Base-by-base conservation (phyloP, 306 rosid species). In the Castanea crenata region DNA sequence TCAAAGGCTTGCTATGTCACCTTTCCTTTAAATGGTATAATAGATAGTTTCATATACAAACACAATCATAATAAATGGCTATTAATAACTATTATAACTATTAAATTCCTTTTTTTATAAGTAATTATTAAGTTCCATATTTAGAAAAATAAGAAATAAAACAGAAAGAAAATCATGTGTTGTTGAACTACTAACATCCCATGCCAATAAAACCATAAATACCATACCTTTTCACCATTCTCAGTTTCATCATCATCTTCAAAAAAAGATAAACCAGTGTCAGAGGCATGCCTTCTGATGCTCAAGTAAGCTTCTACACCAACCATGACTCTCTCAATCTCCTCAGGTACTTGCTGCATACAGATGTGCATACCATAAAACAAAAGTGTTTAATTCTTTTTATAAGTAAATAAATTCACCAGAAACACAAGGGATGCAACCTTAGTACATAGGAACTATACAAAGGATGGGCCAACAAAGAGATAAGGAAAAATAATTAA, bases 281-380 rank as follows among this genome's bases (percentile, higher is more conserved):
- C 93, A 82, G 85, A 85, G 52, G 82, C 84, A 86, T 77, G 90
- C 79, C 73, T 93, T 90, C 98, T 89, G 85, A 93, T 95, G 91
- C 98, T 95, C 85, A 95, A 87, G 80, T 95, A 95, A 76, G 99
- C 97, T 91, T 95, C 97, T 55, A 93, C 82, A 51, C 96, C 96
- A 75, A 87, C 93, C 92, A 93, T 90, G 84, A 95, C 97, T 85
- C 97, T 88, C 83, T 95, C 99, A 23, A 95, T 86, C 89, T 93
- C 99, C 81, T 93, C 99, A 41, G 98, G 98, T 79, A 89, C 90
- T 95, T 95, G 99, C 99, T 95, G 99, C 81, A 77, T 38, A 64
- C 71, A 78, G 71, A 72, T 27, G 21, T 73, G 49, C 58, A 71
- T 59, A 63, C 27, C 77, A 78, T 58, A 51, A 83, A 74, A 58